A percentile compares a stretch with the other conserved stretches of the same genome.
phyloP scores from a whole-genome alignment of 257 asterid species.

The Solanum bukasovii region DNA sequence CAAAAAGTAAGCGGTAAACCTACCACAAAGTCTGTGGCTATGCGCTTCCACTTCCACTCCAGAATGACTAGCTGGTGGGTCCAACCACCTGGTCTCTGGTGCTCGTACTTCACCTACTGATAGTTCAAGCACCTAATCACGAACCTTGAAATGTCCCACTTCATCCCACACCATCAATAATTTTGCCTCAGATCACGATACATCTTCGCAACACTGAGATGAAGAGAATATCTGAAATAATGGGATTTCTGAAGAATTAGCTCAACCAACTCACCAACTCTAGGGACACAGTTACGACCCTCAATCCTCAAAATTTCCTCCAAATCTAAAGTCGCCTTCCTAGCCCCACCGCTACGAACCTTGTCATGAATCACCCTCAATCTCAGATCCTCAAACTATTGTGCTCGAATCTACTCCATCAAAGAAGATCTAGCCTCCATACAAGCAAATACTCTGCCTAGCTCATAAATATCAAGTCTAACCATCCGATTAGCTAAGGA shows the following conservation, averaged over 20 bases:
- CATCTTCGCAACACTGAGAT: not conserved
- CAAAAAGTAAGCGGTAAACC: not conserved
- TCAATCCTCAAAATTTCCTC: too few species aligned
- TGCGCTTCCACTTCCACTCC: not conserved
- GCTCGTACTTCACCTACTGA: not conserved
- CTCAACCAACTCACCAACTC: not conserved
- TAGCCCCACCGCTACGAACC: too few species aligned
- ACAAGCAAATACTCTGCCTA: not conserved
- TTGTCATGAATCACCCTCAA: not conserved
- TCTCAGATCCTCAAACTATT: not conserved
- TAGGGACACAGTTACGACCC: not conserved
- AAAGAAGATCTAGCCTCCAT: too few species aligned
- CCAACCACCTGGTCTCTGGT: not conserved
- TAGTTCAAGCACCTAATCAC: not conserved
- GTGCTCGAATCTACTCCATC: not conserved
- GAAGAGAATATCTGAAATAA: not conserved
- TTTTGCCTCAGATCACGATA: not conserved
- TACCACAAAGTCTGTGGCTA: too few species aligned
- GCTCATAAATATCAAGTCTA: not conserved
- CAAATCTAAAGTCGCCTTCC: not conserved
- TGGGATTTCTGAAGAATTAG: not conserved
- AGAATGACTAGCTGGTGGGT: not conserved
- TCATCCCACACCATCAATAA: not conserved
- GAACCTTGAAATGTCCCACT: not conserved
- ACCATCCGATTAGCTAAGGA: not conserved